Evolutionary conservation across 2,329 filamentous ascomycete genomes (phyloP).

Genomic region (Penicillium sp.): DNA sequence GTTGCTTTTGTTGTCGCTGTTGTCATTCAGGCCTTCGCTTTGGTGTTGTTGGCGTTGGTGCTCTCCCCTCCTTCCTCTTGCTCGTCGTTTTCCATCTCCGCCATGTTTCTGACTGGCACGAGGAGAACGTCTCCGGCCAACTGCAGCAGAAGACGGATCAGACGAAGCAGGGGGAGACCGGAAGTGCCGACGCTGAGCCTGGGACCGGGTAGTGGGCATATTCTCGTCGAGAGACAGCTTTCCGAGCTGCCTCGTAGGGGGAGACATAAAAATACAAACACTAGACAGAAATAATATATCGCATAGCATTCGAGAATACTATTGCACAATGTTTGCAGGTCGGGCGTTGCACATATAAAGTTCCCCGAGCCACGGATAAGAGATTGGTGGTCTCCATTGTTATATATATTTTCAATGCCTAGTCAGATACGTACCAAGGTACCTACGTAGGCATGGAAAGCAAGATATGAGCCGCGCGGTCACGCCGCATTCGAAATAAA

Average conservation of each 20-base stretch:
- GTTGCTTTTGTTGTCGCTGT: constrained; percentile 14
- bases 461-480: neutral
- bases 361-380: constrained; percentile 28
- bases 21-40: constrained; percentile 5
- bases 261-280: constrained; percentile 30
- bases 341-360: constrained; percentile 22
- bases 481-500: neutral
- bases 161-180: constrained; percentile 4
- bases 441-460: neutral
- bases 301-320: constrained; percentile 2
- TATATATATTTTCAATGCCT: neutral
- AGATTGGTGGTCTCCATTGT: neutral
- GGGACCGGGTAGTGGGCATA: constrained; percentile 28
- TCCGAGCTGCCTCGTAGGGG: constrained; percentile 35
- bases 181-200: constrained; percentile 19
- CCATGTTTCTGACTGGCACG: neutral
- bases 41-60: constrained; percentile 7
- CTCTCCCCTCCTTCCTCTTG: constrained; percentile 5
- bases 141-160: neutral
- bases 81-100: neutral
- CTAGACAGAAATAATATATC: neutral
- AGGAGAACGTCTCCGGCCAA: constrained; percentile 1
- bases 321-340: constrained; percentile 4
- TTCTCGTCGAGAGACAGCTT: constrained; percentile 35
- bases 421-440: neutral